phyloP scores from a whole-genome alignment of 106 monocot genomes.

The Apostasia ramifera region DNA sequence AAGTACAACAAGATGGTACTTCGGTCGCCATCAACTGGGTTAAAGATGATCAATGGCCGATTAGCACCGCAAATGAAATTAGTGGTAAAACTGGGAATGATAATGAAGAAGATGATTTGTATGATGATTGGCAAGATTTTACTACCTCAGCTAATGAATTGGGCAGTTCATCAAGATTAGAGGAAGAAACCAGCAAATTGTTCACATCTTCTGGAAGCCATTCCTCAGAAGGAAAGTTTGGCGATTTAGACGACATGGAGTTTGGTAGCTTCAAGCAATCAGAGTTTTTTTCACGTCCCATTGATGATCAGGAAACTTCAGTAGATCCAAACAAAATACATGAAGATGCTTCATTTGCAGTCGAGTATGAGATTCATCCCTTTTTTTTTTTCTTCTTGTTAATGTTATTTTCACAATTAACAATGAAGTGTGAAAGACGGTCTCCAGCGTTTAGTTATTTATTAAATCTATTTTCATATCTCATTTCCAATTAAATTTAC shows the following conservation, averaged over 20 bases:
- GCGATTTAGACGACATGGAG: conserved; percentile 20
- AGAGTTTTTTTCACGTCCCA: conserved; percentile 5
- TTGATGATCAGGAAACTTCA: conserved; percentile 8
- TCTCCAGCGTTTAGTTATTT: too few relatives aligned
- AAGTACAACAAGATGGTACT: background rate
- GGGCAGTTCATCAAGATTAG: conserved; percentile 10
- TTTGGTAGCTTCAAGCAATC: conserved; percentile 33
- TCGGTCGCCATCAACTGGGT: background rate
- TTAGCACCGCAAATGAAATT: conserved; percentile 11
- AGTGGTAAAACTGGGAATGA: background rate
- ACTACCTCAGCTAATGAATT: background rate
- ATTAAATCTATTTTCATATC: too few relatives aligned
- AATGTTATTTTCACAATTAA: too few relatives aligned
- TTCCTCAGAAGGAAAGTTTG: conserved; percentile 11
- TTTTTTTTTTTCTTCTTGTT: too few relatives aligned
- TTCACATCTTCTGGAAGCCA: conserved; percentile 2
- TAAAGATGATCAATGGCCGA: conserved; percentile 15
- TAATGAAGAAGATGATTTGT: conserved; percentile 20
- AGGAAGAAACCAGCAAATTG: conserved; percentile 4
- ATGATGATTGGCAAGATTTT: conserved; percentile 48
- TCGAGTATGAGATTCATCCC: conserved; percentile 10
- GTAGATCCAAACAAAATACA: conserved; percentile 4
- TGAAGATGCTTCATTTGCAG: conserved; percentile 8
- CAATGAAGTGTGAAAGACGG: too few relatives aligned
- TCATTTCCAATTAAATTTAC: too few relatives aligned